phyloP scores from a whole-genome alignment of 2,329 filamentous ascomycete genomes.

The Fusarium oxysporum region DNA sequence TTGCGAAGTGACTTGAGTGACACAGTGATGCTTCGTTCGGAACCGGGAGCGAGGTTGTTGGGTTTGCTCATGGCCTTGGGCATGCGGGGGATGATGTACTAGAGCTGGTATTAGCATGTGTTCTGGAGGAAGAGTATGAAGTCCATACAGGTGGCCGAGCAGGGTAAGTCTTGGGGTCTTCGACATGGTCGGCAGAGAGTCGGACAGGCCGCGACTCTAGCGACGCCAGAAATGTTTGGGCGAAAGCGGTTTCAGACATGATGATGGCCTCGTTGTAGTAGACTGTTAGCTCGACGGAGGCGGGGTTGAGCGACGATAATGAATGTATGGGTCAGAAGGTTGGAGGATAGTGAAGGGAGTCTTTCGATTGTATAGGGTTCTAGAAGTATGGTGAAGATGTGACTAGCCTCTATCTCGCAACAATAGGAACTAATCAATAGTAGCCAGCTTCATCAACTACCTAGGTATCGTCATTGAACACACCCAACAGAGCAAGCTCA shows the following conservation, averaged over 20 bases:
- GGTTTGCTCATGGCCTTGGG: slow-evolving; percentile 66
- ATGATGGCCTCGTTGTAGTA: slow-evolving; percentile 35
- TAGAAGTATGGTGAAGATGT: background rate
- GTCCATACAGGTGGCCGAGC: slow-evolving; percentile 76
- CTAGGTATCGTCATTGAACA: slow-evolving; percentile 36
- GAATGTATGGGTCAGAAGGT: background rate
- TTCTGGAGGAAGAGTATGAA: background rate
- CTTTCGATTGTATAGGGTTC: background rate
- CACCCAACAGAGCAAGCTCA: slow-evolving; percentile 24
- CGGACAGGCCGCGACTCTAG: slow-evolving; percentile 84
- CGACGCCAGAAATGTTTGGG: slow-evolving; percentile 82
- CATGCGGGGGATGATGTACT: slow-evolving; percentile 81
- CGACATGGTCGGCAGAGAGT: slow-evolving; percentile 89
- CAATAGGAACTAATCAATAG: background rate
- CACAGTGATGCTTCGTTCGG: slow-evolving; percentile 67
- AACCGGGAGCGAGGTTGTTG: slow-evolving; percentile 61
- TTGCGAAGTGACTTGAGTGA: slow-evolving; percentile 82
- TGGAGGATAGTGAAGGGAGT: background rate
- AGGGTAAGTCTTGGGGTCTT: slow-evolving; percentile 83
- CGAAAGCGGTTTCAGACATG: slow-evolving; percentile 89
- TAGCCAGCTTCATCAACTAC: background rate
- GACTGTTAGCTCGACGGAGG: slow-evolving; percentile 30
- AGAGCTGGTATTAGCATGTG: slow-evolving; percentile 12
- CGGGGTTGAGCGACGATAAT: slow-evolving; percentile 34
- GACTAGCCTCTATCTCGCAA: background rate